Evolutionary conservation across 352 stramenopile genomes (phyloP).

Genomic region (Globisporangium emineosum): DNA sequence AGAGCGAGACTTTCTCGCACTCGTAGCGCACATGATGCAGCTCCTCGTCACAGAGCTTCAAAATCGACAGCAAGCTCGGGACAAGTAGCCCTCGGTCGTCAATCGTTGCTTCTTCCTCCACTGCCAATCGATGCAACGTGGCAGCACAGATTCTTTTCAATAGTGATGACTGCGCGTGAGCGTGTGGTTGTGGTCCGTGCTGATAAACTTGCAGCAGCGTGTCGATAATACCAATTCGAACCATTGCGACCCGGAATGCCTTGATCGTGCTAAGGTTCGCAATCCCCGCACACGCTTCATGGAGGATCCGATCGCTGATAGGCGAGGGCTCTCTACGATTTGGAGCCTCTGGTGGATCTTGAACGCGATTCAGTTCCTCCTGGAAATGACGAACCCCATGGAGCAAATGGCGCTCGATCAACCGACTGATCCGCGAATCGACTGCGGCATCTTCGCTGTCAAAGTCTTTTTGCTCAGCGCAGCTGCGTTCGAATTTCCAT

Average conservation of each 20-base stretch:
- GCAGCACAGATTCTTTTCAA: constrained; percentile 51
- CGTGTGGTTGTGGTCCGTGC: constrained; percentile 8
- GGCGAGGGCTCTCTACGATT: neutral
- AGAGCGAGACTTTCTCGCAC: constrained; percentile 67
- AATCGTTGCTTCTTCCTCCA: constrained; percentile 48
- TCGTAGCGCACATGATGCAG: constrained; percentile 74
- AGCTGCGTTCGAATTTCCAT: neutral
- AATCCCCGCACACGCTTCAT: constrained; percentile 57
- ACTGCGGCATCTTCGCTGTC: neutral
- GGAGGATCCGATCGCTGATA: constrained; percentile 37
- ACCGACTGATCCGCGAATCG: constrained; percentile 25
- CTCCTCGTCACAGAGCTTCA: constrained; percentile 56
- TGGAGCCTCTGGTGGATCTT: neutral
- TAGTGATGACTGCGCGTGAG: constrained; percentile 8
- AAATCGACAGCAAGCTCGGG: constrained; percentile 51
- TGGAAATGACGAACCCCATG: constrained; percentile 59
- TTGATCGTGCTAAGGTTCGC: constrained; percentile 71
- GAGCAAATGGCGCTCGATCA: constrained; percentile 57
- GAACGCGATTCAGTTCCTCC: constrained; percentile 39
- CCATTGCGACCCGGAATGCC: constrained; percentile 53
- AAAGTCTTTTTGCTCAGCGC: constrained; percentile 1
- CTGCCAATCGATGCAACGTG: constrained; percentile 66
- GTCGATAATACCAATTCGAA: constrained; percentile 44
- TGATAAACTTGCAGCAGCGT: constrained; percentile 49
- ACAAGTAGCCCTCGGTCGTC: constrained; percentile 39